These are phyloP conservation scores for Tausonia pullulans DNA, from an alignment of 1,284 basidiomycete genomes.

Conservation along the genomic window DNA sequence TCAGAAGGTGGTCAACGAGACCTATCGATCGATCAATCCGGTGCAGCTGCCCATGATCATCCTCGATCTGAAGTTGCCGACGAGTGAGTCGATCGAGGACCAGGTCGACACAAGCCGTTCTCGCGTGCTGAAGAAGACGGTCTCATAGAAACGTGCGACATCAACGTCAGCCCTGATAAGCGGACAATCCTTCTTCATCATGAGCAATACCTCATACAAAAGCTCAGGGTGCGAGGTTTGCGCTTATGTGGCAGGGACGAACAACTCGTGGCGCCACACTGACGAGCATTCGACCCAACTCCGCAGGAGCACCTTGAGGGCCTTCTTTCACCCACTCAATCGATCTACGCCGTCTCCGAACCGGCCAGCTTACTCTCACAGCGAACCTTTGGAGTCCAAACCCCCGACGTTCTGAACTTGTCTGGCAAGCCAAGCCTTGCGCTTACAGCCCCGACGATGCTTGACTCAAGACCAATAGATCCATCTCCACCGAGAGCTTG, in stretches of 20 bases:
- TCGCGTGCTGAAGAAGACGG: background rate
- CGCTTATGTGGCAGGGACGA: background rate
- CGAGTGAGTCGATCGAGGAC: constrained; percentile 40
- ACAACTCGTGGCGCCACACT: too few relatives aligned
- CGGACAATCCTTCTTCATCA: constrained; percentile 85
- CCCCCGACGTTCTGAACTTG: too few relatives aligned
- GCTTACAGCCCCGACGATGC: too few relatives aligned
- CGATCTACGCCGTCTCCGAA: background rate
- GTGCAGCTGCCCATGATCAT: constrained; percentile 72
- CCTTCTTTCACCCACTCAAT: background rate
- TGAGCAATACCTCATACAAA: constrained; percentile 67
- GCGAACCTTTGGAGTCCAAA: too few relatives aligned
- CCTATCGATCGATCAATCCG: constrained; percentile 72
- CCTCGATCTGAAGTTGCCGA: constrained; percentile 70
- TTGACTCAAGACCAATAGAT: too few relatives aligned
- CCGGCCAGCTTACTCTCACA: constrained; percentile 1
- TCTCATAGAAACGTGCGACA: constrained; percentile 64
- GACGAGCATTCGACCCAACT: too few relatives aligned
- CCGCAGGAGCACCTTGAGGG: too few relatives aligned
- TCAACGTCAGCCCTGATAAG: constrained; percentile 96
- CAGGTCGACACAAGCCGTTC: background rate
- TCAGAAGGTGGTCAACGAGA: constrained; percentile 77
- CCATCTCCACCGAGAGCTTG: too few relatives aligned
- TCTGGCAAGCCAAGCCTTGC: too few relatives aligned
- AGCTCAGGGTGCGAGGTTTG: constrained; percentile 52